Evolutionary conservation across 805 yeast genomes (phyloP).

Genomic region (Nakazawaea holstii): DNA sequence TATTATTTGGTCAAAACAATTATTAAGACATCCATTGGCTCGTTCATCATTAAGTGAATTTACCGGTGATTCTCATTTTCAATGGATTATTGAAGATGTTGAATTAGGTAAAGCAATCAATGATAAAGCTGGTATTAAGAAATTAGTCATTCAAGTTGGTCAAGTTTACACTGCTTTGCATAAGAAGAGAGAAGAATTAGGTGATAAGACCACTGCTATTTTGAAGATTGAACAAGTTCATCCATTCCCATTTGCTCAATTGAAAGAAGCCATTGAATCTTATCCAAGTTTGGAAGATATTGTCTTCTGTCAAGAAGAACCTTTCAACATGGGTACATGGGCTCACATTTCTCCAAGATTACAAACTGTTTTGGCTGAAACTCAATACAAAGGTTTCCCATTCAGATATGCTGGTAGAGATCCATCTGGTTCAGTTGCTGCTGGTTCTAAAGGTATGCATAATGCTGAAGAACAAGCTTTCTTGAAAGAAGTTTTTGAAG

Average conservation of each 20-base stretch:
- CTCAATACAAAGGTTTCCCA: constrained; percentile 51
- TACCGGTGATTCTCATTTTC: constrained; percentile 87
- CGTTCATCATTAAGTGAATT: constrained; percentile 80
- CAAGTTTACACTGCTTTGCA: constrained; percentile 92
- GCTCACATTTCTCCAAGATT: constrained; percentile 79
- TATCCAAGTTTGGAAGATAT: constrained; percentile 84
- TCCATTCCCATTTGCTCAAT: constrained; percentile 97
- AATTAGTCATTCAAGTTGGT: constrained; percentile 80
- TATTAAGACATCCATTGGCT: constrained; percentile 97
- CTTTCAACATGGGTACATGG: constrained; percentile 94
- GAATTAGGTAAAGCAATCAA: constrained; percentile 78
- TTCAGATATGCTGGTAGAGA: constrained; percentile 95
- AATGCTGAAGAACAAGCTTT: constrained; percentile 82
- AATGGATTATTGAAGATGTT: constrained; percentile 91
- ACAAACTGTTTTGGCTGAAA: constrained; percentile 67
- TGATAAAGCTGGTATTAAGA: constrained; percentile 78
- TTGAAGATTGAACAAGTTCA: constrained; percentile 90
- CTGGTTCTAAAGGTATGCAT: constrained; percentile 91
- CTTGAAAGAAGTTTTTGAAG: constrained; percentile 66
- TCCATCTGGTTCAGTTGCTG: constrained; percentile 97
- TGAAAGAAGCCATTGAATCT: constrained; percentile 74
- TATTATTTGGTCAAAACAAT: constrained; percentile 84
- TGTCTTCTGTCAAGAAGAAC: constrained; percentile 98
- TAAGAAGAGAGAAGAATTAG: constrained; percentile 78
- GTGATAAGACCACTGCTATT: constrained; percentile 80